Evolutionary conservation across 192 early-diverging fungal genomes (phyloP), one percentile per base, ranked within the genome.

Genomic region (Pilaira anomala): DNA sequence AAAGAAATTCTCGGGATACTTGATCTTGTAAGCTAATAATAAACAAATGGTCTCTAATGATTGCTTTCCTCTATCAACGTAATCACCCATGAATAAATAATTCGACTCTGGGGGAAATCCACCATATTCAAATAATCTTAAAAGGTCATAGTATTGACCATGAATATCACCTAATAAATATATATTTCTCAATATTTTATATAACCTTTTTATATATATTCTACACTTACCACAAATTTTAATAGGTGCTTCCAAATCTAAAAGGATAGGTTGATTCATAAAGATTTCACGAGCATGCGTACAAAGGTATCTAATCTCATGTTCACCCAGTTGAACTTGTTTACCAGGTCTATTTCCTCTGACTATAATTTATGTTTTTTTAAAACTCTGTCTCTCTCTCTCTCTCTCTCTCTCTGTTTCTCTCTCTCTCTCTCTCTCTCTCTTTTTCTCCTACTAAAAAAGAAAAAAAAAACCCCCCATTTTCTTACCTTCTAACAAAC

Each of bases 1-100:
- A 83, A 98, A 98, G 74, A 98, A 98, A 86, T 98, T 98, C 63
- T 96, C 96, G 2, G 95, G 96, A 76, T 93, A 98, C 83, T 98
- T 98, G 86, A 98, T 98, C 75, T 98, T 98, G 86, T 98, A 98
- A 25, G 95, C 94, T 46, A 98, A 83, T 52, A 98, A 82, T 52
- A 98, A 79, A 61, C 96, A 96, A 72, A 98, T 98, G n/a, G 93
- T 95, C 75, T 98, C 96, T 33, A 98, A 79, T 28, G 91, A 95
- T 78, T 98, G 96, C 73, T 98, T 98, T 58, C 96, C 96, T 55
- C 96, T 85, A 74, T 98, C 96, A 50, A 98, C 96, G 75, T 98
- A 98, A 73, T 98, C 96, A 41, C 96, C 96, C 71, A 98, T 76
- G 75, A 98, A 98, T 48, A 98, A 84, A 66, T 96, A 98, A 81